A percentile compares a stretch with the other conserved stretches of the same genome.
phyloP scores from a whole-genome alignment of 148 eudicot species.

The Spergularia marina region DNA sequence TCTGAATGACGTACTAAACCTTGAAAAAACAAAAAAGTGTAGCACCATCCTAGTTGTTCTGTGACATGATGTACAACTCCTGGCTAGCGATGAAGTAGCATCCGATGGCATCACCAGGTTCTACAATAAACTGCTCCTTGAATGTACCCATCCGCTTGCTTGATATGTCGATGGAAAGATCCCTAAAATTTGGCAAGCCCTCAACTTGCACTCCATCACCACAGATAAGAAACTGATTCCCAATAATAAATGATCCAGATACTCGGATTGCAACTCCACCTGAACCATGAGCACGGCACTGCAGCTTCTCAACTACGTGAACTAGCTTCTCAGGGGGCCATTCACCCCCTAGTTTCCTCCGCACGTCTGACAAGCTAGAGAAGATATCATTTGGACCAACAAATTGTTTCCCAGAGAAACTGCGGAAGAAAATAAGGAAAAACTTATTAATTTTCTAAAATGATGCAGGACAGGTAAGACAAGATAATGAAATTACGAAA shows the following conservation, averaged over 20 bases:
- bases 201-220: slow-evolving; percentile 93
- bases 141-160: slow-evolving; percentile 73
- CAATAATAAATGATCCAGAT: slow-evolving; percentile 78
- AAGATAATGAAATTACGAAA: not conserved
- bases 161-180: slow-evolving; percentile 61
- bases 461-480: not conserved
- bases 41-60: not conserved
- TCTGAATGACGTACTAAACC: not conserved
- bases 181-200: slow-evolving; percentile 82
- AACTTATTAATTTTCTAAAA: not conserved
- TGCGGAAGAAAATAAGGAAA: slow-evolving; percentile 24
- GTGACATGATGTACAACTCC: slow-evolving; percentile 68
- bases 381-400: slow-evolving; percentile 58
- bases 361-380: slow-evolving; percentile 48
- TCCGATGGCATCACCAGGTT: slow-evolving; percentile 64
- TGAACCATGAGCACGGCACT: slow-evolving; percentile 76
- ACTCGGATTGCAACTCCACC: slow-evolving; percentile 82
- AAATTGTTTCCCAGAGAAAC: slow-evolving; percentile 69
- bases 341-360: slow-evolving; percentile 72
- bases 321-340: slow-evolving; percentile 93
- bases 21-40: not conserved
- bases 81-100: slow-evolving; percentile 59
- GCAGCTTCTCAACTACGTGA: slow-evolving; percentile 88
- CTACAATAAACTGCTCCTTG: slow-evolving; percentile 80
- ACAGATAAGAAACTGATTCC: slow-evolving; percentile 82